These are phyloP conservation scores for Stephanodiscus triporus DNA, from an alignment of 108 stramenopile species.

Conservation along the genomic window DNA sequence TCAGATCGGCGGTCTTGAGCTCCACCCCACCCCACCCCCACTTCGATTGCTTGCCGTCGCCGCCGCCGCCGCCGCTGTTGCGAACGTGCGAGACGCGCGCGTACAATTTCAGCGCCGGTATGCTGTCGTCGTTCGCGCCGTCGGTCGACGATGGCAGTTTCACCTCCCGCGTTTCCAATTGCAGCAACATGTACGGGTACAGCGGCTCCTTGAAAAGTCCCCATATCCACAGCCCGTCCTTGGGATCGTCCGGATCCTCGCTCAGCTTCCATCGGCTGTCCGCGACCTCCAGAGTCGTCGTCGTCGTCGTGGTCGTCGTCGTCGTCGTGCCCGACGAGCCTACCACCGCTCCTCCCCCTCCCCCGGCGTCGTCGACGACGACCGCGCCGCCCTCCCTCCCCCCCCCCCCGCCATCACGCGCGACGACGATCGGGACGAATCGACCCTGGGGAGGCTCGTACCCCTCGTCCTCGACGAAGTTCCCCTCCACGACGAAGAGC, in stretches of 20 bases:
- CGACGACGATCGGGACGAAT: slow-evolving; percentile 39
- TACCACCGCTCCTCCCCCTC: background rate
- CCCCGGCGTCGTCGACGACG: no score
- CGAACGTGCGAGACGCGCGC: slow-evolving; percentile 76
- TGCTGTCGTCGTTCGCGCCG: slow-evolving; percentile 44
- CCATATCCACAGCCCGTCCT: slow-evolving; percentile 92
- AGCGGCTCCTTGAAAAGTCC: slow-evolving; percentile 90
- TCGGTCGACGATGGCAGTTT: slow-evolving; percentile 36
- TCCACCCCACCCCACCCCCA: slow-evolving; percentile 43
- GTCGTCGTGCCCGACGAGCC: no score
- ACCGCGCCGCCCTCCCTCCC: slow-evolving; percentile 4
- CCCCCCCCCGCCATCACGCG: background rate
- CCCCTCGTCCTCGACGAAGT: slow-evolving; percentile 85
- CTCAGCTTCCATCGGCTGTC: slow-evolving; percentile 74
- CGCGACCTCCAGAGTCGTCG: slow-evolving; percentile 47
- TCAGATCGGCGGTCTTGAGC: slow-evolving; percentile 39
- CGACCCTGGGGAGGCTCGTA: slow-evolving; percentile 86
- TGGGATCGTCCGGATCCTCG: slow-evolving; percentile 87
- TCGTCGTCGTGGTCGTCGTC: no score
- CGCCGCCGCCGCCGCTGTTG: slow-evolving; percentile 50
- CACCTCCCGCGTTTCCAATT: slow-evolving; percentile 75
- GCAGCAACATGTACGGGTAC: slow-evolving; percentile 86
- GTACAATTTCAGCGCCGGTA: slow-evolving; percentile 73
- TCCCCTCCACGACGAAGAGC: slow-evolving; percentile 60
- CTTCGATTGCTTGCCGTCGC: slow-evolving; percentile 36